phyloP scores from a whole-genome alignment of 768 basidiomycete species.

The Cubamyces sp. region DNA sequence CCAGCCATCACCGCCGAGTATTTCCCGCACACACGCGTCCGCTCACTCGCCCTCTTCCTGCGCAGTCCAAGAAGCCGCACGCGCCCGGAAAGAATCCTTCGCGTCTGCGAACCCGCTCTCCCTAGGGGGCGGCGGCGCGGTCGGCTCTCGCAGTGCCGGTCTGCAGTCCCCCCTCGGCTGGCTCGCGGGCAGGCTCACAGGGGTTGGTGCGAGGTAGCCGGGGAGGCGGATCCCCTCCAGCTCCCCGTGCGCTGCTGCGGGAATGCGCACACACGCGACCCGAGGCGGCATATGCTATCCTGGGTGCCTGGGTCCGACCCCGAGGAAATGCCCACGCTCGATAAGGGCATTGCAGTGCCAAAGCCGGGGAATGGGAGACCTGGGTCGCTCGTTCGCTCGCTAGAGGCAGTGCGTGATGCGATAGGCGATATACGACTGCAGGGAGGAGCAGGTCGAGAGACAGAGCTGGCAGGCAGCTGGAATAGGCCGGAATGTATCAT shows the following conservation, averaged over 20 bases:
- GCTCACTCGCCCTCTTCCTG: constrained; percentile 2
- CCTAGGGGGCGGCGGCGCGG: constrained; percentile 54
- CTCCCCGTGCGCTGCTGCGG: not conserved
- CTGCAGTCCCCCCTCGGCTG: constrained; percentile 78
- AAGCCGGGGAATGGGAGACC: not conserved
- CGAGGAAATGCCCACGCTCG: constrained; percentile 15
- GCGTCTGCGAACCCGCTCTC: constrained; percentile 83
- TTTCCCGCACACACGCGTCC: too few relatives aligned
- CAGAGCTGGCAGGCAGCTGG: too few relatives aligned
- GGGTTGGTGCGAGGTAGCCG: constrained; percentile 54
- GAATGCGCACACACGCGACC: constrained; percentile 1
- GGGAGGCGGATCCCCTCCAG: not conserved
- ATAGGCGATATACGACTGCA: too few relatives aligned
- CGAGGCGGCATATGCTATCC: not conserved
- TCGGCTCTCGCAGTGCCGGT: constrained; percentile 60
- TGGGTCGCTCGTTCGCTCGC: too few relatives aligned
- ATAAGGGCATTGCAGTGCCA: constrained; percentile 14
- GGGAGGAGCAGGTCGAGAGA: too few relatives aligned
- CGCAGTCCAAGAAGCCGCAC: constrained; percentile 70
- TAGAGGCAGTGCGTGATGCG: too few relatives aligned
- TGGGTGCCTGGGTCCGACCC: constrained; percentile 9
- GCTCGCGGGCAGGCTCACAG: constrained; percentile 75
- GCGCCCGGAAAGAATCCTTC: constrained; percentile 77
- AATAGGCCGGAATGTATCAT: too few relatives aligned
- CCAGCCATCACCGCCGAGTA: too few relatives aligned